Base-by-base conservation (phyloP, 2,329 filamentous ascomycete species). In the Stemphylium lycopersici region DNA sequence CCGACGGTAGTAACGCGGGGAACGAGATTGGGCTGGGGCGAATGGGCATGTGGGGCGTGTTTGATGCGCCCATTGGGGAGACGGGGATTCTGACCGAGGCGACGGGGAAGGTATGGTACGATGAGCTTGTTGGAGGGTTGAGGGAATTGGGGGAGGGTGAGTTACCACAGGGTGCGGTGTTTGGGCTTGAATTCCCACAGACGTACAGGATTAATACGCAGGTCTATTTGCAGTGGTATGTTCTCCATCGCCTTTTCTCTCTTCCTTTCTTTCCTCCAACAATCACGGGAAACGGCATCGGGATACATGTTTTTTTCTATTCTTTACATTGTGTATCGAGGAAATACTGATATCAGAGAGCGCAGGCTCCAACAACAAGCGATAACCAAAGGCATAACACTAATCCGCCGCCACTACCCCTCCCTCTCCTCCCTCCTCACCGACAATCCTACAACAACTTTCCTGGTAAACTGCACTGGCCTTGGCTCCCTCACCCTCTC, bases 391-490 rank as follows among this genome's bases (percentile, higher is more conserved):
- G 89, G 90, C 18, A 88, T 90, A 13, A 80, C 85, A 0, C 80
- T 80, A 20, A 65, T 74, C 11, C 71, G 79, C 15, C 74, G 77
- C 11, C 67, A 76, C n/a, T 74, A 77, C 43, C 74, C 78, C 13
- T 90, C 96, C 70, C 82, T 98, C 51, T 74, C 80, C 0, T 87
- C 95, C 15, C 90, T 91, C 0, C 80, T 84, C 0, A 60, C 66
- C 1, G 73, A 86, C 33, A 86, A 90, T 67, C 81, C 86, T 56
- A 78, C 79, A 0, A 87, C 87, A 1, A 85, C 90, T 59, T 75
- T 96, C 2, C 78, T 97, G 1, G 78, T 98, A 62, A 98, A 98
- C 71, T 90, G 90, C 64, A 93, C 92, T 0, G 95, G 92, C 0
- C 79, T 98, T 4, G 84, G 89, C 8, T 88, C 92, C 0, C 83